phyloP scores from a whole-genome alignment of 768 basidiomycete genomes.

The Kwoniella sp. region DNA sequence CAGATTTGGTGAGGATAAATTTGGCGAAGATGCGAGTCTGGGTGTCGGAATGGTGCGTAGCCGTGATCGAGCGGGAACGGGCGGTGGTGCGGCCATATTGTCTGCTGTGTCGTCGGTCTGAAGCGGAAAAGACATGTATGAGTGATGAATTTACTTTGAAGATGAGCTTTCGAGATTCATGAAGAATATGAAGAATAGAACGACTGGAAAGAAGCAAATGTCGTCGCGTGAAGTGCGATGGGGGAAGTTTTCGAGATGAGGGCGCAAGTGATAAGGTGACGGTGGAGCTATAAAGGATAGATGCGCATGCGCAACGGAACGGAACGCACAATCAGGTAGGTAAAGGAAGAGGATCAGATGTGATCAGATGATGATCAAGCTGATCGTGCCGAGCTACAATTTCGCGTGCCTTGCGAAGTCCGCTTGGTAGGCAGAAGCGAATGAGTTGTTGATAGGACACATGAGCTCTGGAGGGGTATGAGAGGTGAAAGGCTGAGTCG shows the following conservation, averaged over 20 bases:
- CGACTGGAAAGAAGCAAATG: background rate
- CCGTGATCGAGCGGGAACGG: constrained; percentile 23
- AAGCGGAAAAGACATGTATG: background rate
- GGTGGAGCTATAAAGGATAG: background rate
- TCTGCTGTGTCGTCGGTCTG: constrained; percentile 6
- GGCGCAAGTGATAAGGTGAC: background rate
- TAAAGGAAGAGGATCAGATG: no score
- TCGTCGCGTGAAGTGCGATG: background rate
- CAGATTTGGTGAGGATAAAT: background rate
- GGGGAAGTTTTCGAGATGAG: background rate
- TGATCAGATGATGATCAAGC: background rate
- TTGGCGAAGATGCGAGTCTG: background rate
- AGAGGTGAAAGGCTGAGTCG: background rate
- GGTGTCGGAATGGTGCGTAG: constrained; percentile 15
- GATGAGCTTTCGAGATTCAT: no score
- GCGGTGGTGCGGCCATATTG: constrained; percentile 21
- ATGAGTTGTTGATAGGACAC: background rate
- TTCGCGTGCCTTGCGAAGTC: background rate
- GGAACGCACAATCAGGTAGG: background rate
- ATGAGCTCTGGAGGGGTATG: background rate
- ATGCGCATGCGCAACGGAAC: background rate
- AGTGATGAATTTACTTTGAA: background rate
- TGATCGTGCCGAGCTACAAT: background rate
- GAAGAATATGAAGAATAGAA: no score
- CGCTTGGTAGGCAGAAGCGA: background rate